Evolutionary conservation across 1,139 yeast genomes (phyloP).

Genomic region (Suhomyces guaymorum): DNA sequence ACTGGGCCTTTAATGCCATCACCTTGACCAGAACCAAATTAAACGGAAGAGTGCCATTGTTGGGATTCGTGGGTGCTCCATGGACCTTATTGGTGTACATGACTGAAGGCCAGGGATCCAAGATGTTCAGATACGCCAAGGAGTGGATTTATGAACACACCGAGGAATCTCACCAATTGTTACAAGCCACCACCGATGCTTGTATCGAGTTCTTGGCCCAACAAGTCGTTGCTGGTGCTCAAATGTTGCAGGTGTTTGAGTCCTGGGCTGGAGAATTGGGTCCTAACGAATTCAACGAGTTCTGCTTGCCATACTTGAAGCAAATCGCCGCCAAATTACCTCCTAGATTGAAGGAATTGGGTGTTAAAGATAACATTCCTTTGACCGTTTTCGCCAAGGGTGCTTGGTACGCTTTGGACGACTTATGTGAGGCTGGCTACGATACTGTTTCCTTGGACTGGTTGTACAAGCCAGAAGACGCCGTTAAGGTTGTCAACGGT

Average conservation of each 20-base stretch:
- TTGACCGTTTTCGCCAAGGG: constrained; percentile 92
- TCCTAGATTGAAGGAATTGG: constrained; percentile 65
- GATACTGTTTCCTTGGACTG: constrained; percentile 90
- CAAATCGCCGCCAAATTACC: constrained; percentile 77
- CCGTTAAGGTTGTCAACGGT: constrained; percentile 73
- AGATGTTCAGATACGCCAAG: constrained; percentile 85
- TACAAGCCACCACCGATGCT: constrained; percentile 81
- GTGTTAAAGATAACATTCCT: constrained; percentile 72
- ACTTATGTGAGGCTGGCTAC: constrained; percentile 81
- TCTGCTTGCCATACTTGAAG: constrained; percentile 82
- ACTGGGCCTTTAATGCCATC: constrained; percentile 93
- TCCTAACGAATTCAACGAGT: constrained; percentile 82
- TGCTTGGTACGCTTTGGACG: constrained; percentile 95
- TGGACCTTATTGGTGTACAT: constrained; percentile 96
- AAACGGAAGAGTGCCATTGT: constrained; percentile 86
- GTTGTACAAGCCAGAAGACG: constrained; percentile 84
- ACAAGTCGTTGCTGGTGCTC: constrained; percentile 97
- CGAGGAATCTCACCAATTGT: constrained; percentile 65
- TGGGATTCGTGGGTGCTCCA: constrained; percentile 97
- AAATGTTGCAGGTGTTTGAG: constrained; percentile 93
- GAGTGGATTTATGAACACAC: constrained; percentile 88
- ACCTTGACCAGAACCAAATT: constrained; percentile 82
- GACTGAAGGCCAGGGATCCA: constrained; percentile 97
- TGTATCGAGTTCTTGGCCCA: constrained; percentile 91
- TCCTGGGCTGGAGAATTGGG: constrained; percentile 98